phyloP scores from a whole-genome alignment of 1,284 basidiomycete genomes.

The Gymnopus androsaceus region DNA sequence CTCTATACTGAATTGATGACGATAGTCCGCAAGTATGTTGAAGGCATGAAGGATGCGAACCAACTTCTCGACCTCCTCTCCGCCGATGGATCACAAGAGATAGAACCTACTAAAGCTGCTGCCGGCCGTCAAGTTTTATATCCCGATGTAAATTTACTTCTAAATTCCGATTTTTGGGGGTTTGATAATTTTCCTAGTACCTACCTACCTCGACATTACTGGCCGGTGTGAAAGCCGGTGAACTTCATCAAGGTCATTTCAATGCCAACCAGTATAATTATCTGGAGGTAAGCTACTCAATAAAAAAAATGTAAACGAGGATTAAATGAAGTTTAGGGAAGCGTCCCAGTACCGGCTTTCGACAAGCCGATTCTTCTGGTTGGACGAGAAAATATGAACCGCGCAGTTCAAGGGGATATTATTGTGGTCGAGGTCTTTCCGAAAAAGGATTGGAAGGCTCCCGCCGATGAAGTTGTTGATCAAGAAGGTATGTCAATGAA shows the following conservation, averaged over 20 bases:
- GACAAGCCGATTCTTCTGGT: constrained; percentile 83
- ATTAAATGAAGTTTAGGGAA: constrained; percentile 54
- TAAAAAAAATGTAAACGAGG: not conserved
- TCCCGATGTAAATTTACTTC: constrained; percentile 59
- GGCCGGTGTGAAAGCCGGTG: constrained; percentile 85
- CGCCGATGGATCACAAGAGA: constrained; percentile 57
- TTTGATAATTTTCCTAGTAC: constrained; percentile 58
- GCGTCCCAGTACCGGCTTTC: constrained; percentile 74
- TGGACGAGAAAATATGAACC: constrained; percentile 94
- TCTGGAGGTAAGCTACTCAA: constrained; percentile 66
- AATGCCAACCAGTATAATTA: constrained; percentile 97
- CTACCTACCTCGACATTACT: constrained; percentile 72
- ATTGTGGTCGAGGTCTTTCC: constrained; percentile 91
- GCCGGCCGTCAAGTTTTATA: constrained; percentile 68
- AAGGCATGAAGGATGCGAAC: constrained; percentile 63
- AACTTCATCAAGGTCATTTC: constrained; percentile 91
- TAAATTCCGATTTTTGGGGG: constrained; percentile 1
- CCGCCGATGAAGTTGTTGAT: constrained; percentile 91
- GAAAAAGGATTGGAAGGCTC: constrained; percentile 90
- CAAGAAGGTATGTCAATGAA: constrained; percentile 67
- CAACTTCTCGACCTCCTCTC: constrained; percentile 82
- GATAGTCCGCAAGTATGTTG: constrained; percentile 78
- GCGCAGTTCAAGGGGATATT: constrained; percentile 91
- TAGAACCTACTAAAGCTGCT: constrained; percentile 60
- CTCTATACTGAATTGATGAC: not conserved